Conservation (phyloP, 1,139 yeast genomes). For the Geotrichum klebahnii region DNA sequence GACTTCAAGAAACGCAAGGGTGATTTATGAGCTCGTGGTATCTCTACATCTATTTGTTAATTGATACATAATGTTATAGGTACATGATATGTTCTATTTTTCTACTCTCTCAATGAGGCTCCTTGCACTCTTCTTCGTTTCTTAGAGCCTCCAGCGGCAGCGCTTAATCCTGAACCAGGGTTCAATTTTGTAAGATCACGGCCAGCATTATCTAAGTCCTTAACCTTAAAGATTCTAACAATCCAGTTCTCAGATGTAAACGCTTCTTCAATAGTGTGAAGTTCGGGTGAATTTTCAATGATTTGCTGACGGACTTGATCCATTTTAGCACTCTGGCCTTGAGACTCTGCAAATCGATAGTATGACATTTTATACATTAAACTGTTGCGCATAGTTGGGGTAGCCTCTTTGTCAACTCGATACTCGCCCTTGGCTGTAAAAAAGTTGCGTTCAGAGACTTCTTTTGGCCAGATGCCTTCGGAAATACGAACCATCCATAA, state of each 20-base stretch:
- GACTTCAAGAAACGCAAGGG: too few relatives aligned
- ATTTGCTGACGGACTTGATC: slow-evolving; percentile 89
- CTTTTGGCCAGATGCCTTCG: slow-evolving; percentile 99
- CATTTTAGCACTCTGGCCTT: slow-evolving; percentile 58
- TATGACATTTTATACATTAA: slow-evolving; percentile 94
- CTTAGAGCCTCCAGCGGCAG: slow-evolving; percentile 11
- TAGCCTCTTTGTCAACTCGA: slow-evolving; percentile 77
- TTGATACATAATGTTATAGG: background rate
- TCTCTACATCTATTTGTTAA: background rate
- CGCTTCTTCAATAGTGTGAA: slow-evolving; percentile 85
- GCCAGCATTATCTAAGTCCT: slow-evolving; percentile 83
- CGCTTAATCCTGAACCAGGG: slow-evolving; percentile 12
- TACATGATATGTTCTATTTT: background rate
- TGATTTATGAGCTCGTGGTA: background rate
- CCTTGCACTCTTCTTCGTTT: slow-evolving; percentile 17
- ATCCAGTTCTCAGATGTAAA: slow-evolving; percentile 96
- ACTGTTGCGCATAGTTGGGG: slow-evolving; percentile 80
- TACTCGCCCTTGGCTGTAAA: slow-evolving; percentile 87
- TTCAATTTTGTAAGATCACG: slow-evolving; percentile 47
- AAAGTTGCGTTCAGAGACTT: slow-evolving; percentile 76
- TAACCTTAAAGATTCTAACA: slow-evolving; percentile 89
- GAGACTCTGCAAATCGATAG: slow-evolving; percentile 75
- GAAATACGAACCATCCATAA: slow-evolving; percentile 98
- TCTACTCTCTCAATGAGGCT: slow-evolving; percentile 15
- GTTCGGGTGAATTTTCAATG: slow-evolving; percentile 50